Conservation (phyloP, 2,329 filamentous ascomycete species). For the Colletotrichum caudatum region DNA sequence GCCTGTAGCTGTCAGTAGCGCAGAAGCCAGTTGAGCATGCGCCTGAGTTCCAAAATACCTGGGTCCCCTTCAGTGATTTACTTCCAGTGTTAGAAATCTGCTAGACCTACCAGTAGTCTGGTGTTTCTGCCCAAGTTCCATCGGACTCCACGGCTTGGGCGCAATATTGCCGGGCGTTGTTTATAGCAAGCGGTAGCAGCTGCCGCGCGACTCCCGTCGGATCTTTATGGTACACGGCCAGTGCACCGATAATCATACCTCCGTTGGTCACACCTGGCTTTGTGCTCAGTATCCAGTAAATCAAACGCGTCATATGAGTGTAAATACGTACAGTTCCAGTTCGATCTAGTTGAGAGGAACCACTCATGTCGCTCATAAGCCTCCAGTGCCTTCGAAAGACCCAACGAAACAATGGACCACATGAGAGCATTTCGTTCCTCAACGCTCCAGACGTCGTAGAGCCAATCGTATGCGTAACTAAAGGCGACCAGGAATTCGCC, state of each 20-base stretch:
- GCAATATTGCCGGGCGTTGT: neutral
- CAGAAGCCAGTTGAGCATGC: too few species aligned
- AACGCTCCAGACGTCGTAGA: too few species aligned
- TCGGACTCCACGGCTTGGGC: neutral
- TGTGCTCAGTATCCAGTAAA: neutral
- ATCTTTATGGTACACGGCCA: neutral
- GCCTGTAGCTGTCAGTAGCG: too few species aligned
- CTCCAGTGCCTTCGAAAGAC: too few species aligned
- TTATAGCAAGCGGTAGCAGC: neutral
- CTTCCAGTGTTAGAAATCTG: neutral
- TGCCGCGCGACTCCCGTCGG: neutral
- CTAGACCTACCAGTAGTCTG: neutral
- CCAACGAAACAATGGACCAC: too few species aligned
- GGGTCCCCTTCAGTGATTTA: too few species aligned
- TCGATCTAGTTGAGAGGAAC: too few species aligned
- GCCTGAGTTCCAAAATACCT: too few species aligned
- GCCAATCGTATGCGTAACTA: too few species aligned
- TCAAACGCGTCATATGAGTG: neutral
- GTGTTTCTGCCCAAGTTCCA: neutral
- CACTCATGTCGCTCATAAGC: too few species aligned
- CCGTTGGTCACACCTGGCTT: neutral
- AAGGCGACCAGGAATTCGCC: too few species aligned
- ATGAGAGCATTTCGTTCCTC: too few species aligned
- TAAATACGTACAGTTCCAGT: neutral
- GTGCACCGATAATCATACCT: conserved; percentile 1